These are phyloP conservation scores for Apiospora arundinis DNA, from an alignment of 2,329 filamentous ascomycete genomes.

Conservation along the genomic window DNA sequence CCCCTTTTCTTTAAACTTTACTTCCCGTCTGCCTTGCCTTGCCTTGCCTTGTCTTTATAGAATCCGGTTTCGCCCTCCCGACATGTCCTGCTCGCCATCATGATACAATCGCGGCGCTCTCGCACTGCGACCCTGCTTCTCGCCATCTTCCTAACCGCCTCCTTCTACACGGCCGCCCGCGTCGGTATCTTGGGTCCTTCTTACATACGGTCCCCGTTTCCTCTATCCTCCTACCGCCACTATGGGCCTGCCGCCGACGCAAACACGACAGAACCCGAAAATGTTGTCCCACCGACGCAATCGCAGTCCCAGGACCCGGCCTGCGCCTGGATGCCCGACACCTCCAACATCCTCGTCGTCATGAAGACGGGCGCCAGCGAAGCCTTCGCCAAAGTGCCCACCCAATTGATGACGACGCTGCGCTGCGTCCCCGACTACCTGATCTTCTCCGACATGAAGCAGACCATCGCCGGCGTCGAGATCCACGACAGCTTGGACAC, in stretches of 20 bases:
- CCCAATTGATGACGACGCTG: conserved; percentile 59
- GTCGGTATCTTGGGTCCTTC: background rate
- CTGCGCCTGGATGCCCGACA: conserved; percentile 49
- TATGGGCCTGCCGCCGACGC: background rate
- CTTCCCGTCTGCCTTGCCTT: too few relatives aligned
- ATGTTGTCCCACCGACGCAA: background rate
- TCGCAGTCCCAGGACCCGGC: conserved; percentile 10
- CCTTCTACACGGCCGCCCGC: conserved; percentile 10
- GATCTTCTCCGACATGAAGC: conserved; percentile 64
- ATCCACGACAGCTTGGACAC: conserved; percentile 55
- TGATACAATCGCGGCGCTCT: conserved; percentile 14
- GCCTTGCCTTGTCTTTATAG: background rate
- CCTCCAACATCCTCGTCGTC: conserved; percentile 54
- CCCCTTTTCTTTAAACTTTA: background rate
- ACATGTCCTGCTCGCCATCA: background rate
- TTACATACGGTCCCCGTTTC: background rate
- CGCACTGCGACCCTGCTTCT: background rate
- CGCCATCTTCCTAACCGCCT: conserved; percentile 7
- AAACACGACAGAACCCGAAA: background rate
- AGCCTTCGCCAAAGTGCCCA: conserved; percentile 57
- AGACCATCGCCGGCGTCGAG: conserved; percentile 51
- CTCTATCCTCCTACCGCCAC: background rate
- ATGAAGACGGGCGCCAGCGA: conserved; percentile 66
- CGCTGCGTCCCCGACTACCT: conserved; percentile 57
- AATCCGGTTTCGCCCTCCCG: background rate